Evolutionary conservation across 202 grass and related monocot species (phyloP), one percentile per base, ranked within the genome.

Genomic region (Dendrocalamus latiflorus): DNA sequence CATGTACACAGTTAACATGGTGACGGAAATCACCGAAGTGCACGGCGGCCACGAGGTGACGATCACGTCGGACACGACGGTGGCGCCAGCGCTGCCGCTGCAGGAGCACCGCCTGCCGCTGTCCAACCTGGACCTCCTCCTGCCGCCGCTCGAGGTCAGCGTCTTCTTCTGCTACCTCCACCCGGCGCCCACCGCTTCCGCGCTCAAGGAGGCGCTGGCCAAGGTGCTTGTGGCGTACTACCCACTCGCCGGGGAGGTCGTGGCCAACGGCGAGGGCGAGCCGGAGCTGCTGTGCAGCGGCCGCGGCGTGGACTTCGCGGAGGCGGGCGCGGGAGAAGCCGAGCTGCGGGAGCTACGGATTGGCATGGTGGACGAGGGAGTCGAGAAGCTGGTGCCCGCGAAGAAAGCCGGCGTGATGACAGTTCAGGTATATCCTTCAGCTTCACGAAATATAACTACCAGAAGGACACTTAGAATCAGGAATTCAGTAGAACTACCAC

Each of bases 61-160:
- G n/a, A n/a, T 85, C 36, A 84, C 76, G 37, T 53, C 77, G 25
- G 39, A 67, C 53, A 82, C 91, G 41, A 84, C 85, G 34, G 89
- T 93, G 53, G 65, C 37, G 12, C 84, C 93, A 4, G 56, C 86
- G 48, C 80, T 87, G 63, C 91, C 87, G 20, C 39, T 89, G 80
- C 91, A 91, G 58, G 77, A 83, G 36, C 87, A 92, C 83, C 84
- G 48, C 6, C 73, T 91, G 26, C 54, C 89, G 30, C 85, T 91
- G 77, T 95, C 95, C 2, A 95, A 95, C 89, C 91, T 93, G 3
- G 91, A 98, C 85, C 89, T 98, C 47, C 76, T 98, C 50, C 85
- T 79, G 28, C 83, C 83, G 5, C 83, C 83, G 24, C 55, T 79
- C 28, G 63, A 78, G 51, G 83, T 79, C 65, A 28, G 74, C 43